Evolutionary conservation across 306 rosid species (phyloP).

Genomic region (Quercus variabilis): DNA sequence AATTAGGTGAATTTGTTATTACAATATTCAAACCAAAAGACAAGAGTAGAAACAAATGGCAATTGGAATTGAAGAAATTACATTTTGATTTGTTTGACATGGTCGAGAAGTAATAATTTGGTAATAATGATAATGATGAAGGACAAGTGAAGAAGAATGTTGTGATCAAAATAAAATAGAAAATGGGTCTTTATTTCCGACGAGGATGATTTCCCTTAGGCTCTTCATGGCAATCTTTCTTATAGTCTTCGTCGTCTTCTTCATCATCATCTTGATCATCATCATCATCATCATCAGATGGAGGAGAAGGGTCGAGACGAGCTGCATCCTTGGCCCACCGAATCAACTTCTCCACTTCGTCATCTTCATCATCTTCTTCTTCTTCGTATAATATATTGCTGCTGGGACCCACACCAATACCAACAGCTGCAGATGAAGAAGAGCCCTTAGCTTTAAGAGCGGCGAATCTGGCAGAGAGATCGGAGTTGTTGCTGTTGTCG

Average conservation of each 20-base stretch:
- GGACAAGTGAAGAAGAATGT: no score
- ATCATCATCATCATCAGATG: slow-evolving; percentile 51
- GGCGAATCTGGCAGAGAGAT: slow-evolving; percentile 57
- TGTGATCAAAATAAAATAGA: no score
- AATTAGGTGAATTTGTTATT: no score
- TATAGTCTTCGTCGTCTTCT: background rate
- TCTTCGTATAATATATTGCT: background rate
- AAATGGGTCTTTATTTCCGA: background rate
- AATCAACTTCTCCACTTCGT: slow-evolving; percentile 64
- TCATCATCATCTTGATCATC: slow-evolving; percentile 2
- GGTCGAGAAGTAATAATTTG: no score
- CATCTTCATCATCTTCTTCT: slow-evolving; percentile 45
- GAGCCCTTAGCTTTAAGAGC: slow-evolving; percentile 47
- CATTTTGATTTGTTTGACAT: no score
- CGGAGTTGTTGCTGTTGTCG: slow-evolving; percentile 1
- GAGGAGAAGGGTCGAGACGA: slow-evolving; percentile 81
- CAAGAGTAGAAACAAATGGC: no score
- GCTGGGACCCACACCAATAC: background rate
- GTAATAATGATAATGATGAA: no score
- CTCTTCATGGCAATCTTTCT: background rate
- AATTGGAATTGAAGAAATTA: no score
- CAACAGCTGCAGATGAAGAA: slow-evolving; percentile 5
- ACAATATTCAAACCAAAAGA: no score
- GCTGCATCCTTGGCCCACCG: slow-evolving; percentile 91
- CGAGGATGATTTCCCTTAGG: background rate